A percentile compares a stretch with the other conserved stretches of the same genome.
Conservation (phyloP, 2,329 filamentous ascomycete species). For the Tolypocladium ovalisporum region DNA sequence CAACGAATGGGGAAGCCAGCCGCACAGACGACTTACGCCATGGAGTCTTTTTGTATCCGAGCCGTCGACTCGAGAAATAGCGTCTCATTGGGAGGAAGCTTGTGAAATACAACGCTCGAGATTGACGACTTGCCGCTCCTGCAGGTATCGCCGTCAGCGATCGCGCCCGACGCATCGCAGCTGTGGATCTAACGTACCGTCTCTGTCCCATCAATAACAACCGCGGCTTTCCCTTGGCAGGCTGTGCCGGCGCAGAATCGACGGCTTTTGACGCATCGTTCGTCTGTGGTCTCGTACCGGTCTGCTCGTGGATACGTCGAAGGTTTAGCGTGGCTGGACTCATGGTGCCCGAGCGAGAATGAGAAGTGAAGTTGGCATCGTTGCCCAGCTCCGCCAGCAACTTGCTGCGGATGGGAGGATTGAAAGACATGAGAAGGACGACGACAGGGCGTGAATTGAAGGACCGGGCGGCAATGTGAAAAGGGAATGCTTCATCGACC, state of each 20-base stretch:
- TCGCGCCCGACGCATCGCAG: not conserved
- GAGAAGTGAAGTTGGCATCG: conserved; percentile 16
- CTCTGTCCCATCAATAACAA: conserved; percentile 91
- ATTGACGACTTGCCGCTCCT: conserved; percentile 99
- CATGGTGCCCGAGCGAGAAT: conserved; percentile 21
- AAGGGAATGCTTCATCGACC: not conserved
- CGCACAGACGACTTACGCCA: conserved; percentile 58
- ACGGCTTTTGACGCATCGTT: conserved; percentile 35
- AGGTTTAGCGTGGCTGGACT: conserved; percentile 54
- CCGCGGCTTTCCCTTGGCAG: conserved; percentile 63
- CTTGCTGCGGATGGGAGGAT: conserved; percentile 16
- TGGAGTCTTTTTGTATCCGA: conserved; percentile 85
- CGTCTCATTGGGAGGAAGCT: conserved; percentile 90
- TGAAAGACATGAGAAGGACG: conserved; percentile 19
- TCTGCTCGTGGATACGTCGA: conserved; percentile 52
- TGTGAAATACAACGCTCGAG: conserved; percentile 98
- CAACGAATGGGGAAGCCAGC: not conserved
- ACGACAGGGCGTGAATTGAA: not conserved
- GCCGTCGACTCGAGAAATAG: conserved; percentile 93
- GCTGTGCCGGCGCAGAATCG: conserved; percentile 32
- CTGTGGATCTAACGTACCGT: conserved; percentile 45
- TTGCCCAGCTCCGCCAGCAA: conserved; percentile 12
- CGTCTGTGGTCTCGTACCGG: conserved; percentile 37
- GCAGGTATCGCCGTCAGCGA: conserved; percentile 1
- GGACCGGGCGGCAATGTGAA: not conserved